These are phyloP conservation scores for Clarireedia hainanense DNA, from an alignment of 2,329 filamentous ascomycete species.

Conservation along the genomic window DNA sequence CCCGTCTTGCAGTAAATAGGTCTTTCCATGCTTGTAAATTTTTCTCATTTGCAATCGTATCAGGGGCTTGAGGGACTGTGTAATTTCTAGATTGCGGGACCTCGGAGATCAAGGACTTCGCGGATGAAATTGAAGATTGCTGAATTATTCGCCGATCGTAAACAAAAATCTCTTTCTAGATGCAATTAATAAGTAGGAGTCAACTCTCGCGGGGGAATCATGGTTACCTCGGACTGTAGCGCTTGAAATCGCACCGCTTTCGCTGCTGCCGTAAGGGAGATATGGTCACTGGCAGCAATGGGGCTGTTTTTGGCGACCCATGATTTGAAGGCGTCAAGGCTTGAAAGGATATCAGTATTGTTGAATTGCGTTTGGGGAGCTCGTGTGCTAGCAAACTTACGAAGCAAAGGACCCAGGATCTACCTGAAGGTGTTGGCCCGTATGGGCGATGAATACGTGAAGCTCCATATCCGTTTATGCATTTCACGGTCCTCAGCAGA, in stretches of 20 bases:
- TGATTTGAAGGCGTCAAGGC: constrained; percentile 75
- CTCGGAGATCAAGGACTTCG: constrained; percentile 39
- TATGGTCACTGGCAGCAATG: constrained; percentile 71
- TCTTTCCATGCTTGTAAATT: constrained; percentile 82
- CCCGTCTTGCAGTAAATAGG: constrained; percentile 70
- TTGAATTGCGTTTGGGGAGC: not conserved
- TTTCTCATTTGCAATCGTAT: constrained; percentile 71
- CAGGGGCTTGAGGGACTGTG: constrained; percentile 62
- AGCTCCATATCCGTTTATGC: constrained; percentile 62
- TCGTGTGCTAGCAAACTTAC: constrained; percentile 40
- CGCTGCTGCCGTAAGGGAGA: constrained; percentile 77
- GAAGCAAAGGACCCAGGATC: constrained; percentile 69
- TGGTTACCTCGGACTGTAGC: constrained; percentile 66
- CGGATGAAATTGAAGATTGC: constrained; percentile 39
- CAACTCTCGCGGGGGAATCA: not conserved
- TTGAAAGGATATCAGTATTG: constrained; percentile 29
- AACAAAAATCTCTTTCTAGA: constrained; percentile 78
- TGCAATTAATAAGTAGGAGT: constrained; percentile 14
- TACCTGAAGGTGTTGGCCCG: constrained; percentile 75
- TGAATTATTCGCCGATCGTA: constrained; percentile 77
- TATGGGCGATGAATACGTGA: constrained; percentile 86
- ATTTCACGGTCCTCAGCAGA: constrained; percentile 22
- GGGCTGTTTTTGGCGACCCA: constrained; percentile 70
- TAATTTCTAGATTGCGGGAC: constrained; percentile 45
- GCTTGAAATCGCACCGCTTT: constrained; percentile 45